These are phyloP conservation scores for Lyophyllum shimeji DNA, from an alignment of 768 basidiomycete species.

Conservation along the genomic window DNA sequence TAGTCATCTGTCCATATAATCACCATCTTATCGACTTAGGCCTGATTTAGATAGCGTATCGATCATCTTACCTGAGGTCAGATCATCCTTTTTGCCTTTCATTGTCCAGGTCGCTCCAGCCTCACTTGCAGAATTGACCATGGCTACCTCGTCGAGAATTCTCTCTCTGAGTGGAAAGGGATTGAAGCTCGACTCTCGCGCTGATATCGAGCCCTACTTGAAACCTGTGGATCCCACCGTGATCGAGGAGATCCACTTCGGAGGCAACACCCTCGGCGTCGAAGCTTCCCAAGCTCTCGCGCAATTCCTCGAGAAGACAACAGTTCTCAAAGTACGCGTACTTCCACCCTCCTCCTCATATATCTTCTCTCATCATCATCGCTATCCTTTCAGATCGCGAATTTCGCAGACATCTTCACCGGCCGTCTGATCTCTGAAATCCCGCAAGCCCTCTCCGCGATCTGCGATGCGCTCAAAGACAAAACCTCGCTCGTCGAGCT, in stretches of 20 bases:
- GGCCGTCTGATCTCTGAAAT: constrained; percentile 96
- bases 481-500: constrained; percentile 83
- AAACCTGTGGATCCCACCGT: constrained; percentile 57
- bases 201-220: constrained; percentile 76
- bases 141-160: constrained; percentile 31
- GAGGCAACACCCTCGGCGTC: constrained; percentile 92
- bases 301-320: constrained; percentile 70
- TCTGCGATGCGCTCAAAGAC: constrained; percentile 84
- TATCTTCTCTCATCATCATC: background rate
- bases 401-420: constrained; percentile 98
- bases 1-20: too few relatives aligned
- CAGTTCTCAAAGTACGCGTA: constrained; percentile 62
- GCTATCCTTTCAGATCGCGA: constrained; percentile 73
- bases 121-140: constrained; percentile 3
- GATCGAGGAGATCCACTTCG: constrained; percentile 88
- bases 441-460: constrained; percentile 80
- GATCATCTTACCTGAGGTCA: background rate
- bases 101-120: background rate
- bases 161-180: constrained; percentile 58
- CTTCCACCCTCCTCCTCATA: background rate
- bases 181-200: constrained; percentile 76
- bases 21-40: background rate
- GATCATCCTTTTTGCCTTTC: background rate
- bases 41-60: background rate
- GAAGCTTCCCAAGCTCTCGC: constrained; percentile 86